phyloP scores from a whole-genome alignment of 306 rosid species.

The Trifolium fragiferum region DNA sequence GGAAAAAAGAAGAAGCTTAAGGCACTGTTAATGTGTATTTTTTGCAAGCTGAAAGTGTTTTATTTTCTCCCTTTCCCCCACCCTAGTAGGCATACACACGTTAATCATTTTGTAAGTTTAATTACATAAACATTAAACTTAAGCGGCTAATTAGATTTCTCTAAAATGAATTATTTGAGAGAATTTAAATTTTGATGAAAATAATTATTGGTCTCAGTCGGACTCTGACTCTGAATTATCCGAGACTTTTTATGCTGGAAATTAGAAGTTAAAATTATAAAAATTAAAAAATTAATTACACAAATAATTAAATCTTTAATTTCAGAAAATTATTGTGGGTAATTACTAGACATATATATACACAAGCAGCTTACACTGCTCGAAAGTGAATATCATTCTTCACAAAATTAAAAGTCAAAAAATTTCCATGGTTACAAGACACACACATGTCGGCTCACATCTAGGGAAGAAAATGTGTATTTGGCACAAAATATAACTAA shows the following conservation, averaged over 20 bases:
- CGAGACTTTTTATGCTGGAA: too few species aligned
- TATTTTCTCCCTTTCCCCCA: background rate
- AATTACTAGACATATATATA: background rate
- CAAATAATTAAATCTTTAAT: too few species aligned
- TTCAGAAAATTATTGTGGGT: background rate
- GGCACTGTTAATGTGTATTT: conserved; percentile 5
- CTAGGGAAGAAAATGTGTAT: too few species aligned
- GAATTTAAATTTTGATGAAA: too few species aligned
- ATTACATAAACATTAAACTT: background rate
- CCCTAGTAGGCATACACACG: background rate
- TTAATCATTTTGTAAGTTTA: conserved; percentile 36
- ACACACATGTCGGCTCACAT: too few species aligned
- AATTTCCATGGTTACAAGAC: background rate
- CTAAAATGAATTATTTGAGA: too few species aligned
- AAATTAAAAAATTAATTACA: too few species aligned
- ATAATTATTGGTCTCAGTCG: too few species aligned
- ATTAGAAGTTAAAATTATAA: too few species aligned
- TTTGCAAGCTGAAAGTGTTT: background rate
- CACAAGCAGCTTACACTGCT: background rate
- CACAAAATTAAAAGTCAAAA: background rate
- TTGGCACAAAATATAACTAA: too few species aligned
- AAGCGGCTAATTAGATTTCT: too few species aligned
- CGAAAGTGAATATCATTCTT: background rate
- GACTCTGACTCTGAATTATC: too few species aligned
- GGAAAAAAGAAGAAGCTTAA: background rate